These are phyloP conservation scores for Achaetomiella virescens DNA, from an alignment of 495 filamentous ascomycete species.

Conservation along the genomic window DNA sequence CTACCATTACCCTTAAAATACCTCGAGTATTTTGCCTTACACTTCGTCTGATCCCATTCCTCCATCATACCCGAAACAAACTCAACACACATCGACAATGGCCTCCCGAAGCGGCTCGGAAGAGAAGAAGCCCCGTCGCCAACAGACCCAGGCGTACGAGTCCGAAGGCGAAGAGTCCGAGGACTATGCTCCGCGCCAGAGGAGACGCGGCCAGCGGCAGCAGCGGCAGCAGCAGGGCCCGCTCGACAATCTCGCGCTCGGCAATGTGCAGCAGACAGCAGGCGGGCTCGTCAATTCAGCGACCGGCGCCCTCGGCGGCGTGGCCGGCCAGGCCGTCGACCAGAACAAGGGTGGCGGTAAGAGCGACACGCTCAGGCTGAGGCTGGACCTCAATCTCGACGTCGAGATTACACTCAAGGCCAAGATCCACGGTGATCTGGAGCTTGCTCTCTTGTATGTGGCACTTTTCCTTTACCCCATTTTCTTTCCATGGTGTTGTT, in stretches of 20 bases:
- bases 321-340: constrained; percentile 42
- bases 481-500: too few species aligned
- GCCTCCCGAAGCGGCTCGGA: constrained; percentile 33
- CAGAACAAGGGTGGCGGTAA: constrained; percentile 45
- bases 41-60: not conserved
- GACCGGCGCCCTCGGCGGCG: constrained; percentile 52
- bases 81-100: constrained; percentile 20
- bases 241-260: constrained; percentile 55
- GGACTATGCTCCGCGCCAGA: constrained; percentile 30
- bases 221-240: constrained; percentile 41
- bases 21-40: not conserved
- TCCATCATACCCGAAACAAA: not conserved
- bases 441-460: constrained; percentile 74
- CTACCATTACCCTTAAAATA: not conserved
- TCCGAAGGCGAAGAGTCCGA: constrained; percentile 39
- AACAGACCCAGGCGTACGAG: constrained; percentile 31
- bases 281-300: constrained; percentile 53
- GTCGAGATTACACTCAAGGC: constrained; percentile 88
- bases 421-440: constrained; percentile 87
- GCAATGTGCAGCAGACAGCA: constrained; percentile 59
- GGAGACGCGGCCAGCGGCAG: constrained; percentile 36
- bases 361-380: constrained; percentile 62
- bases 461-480: not conserved
- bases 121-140: constrained; percentile 25
- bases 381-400: constrained; percentile 81